phyloP scores from a whole-genome alignment of 768 basidiomycete genomes.

The Lactarius psammicola region DNA sequence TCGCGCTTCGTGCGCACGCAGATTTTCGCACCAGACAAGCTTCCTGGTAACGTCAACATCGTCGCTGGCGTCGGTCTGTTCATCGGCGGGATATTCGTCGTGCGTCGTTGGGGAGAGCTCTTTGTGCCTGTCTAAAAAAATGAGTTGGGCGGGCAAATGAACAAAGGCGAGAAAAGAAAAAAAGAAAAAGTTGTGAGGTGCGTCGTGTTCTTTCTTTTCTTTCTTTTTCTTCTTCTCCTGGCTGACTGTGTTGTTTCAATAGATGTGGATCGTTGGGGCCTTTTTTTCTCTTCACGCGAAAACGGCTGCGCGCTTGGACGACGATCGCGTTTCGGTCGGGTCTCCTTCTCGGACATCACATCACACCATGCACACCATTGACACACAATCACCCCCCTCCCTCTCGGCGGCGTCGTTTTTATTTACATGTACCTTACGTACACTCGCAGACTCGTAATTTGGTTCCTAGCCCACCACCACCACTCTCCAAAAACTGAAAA shows the following conservation, averaged over 20 bases:
- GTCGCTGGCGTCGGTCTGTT: slow-evolving; percentile 65
- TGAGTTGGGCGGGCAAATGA: too few relatives aligned
- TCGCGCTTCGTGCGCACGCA: slow-evolving; percentile 56
- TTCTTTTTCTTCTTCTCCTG: neutral
- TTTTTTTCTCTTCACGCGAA: neutral
- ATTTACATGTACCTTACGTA: slow-evolving; percentile 4
- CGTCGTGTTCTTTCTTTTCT: neutral
- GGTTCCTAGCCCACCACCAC: neutral
- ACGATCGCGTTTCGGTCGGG: neutral
- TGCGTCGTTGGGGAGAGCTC: slow-evolving; percentile 75
- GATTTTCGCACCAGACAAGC: slow-evolving; percentile 69
- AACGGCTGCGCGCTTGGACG: neutral
- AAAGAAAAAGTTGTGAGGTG: neutral
- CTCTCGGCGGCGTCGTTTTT: neutral
- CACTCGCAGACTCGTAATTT: neutral
- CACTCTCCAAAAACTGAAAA: neutral
- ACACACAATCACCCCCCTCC: neutral
- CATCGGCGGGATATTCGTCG: slow-evolving; percentile 63
- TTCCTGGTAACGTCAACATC: slow-evolving; percentile 71
- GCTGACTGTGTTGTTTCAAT: too few relatives aligned
- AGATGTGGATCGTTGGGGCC: neutral
- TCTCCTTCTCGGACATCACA: neutral
- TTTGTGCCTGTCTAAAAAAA: slow-evolving; percentile 60
- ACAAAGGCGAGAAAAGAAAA: neutral
- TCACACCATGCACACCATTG: neutral